A percentile compares a stretch with the other conserved stretches of the same genome.
phyloP scores from a whole-genome alignment of 1,284 basidiomycete genomes.

The Ceratobasidium theobromae region DNA sequence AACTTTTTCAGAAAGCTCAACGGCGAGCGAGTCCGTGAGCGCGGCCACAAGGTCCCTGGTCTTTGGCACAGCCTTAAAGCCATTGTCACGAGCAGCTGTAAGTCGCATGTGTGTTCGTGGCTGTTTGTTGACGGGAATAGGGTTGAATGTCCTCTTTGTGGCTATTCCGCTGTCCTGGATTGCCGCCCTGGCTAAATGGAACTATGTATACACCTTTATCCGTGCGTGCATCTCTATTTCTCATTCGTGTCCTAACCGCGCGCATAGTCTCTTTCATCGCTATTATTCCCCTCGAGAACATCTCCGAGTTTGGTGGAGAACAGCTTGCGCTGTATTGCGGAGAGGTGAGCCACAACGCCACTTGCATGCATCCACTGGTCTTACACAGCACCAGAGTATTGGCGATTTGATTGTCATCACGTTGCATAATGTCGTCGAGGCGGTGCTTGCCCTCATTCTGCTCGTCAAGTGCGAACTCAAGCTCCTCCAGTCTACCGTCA shows the following conservation, averaged over 20 bases:
- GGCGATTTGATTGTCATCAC: conserved; percentile 42
- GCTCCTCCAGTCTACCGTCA: conserved; percentile 59
- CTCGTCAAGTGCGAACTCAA: conserved; percentile 60
- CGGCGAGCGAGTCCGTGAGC: neutral
- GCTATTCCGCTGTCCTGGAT: conserved; percentile 66
- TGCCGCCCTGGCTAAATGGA: conserved; percentile 48
- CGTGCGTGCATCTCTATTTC: conserved; percentile 38
- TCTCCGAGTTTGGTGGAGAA: conserved; percentile 64
- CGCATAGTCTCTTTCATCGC: conserved; percentile 55
- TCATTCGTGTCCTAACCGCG: conserved; percentile 44
- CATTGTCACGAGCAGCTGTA: conserved; percentile 33
- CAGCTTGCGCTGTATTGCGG: conserved; percentile 56
- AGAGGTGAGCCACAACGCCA: neutral
- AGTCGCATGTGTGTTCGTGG: too few relatives aligned
- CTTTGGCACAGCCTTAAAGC: conserved; percentile 24
- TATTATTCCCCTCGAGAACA: conserved; percentile 58
- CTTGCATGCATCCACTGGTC: neutral
- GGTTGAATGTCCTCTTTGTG: conserved; percentile 62
- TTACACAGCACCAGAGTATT: conserved; percentile 5
- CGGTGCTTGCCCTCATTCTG: conserved; percentile 64
- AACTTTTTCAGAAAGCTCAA: conserved; percentile 17
- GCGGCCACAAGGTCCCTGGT: conserved; percentile 27
- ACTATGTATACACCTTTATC: conserved; percentile 40
- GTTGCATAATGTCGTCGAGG: conserved; percentile 62
- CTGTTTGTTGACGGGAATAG: conserved; percentile 41